A percentile compares a stretch with the other conserved stretches of the same genome.
phyloP scores from a whole-genome alignment of 129 eudicot species.

The Gnaphalium uliginosum region DNA sequence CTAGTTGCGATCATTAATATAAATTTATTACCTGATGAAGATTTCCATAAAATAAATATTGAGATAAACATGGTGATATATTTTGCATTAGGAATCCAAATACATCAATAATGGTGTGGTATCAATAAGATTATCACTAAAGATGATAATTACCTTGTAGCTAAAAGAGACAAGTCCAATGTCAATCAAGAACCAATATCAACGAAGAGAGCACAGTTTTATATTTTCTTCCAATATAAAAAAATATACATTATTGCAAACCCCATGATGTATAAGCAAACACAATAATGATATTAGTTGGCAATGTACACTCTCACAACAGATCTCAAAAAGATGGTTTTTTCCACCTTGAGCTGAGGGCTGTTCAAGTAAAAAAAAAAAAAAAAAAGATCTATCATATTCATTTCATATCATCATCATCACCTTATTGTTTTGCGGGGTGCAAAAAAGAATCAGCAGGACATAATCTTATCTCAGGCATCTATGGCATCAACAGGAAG shows the following conservation, averaged over 20 bases:
- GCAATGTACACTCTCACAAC: neutral
- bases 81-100: no score
- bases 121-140: no score
- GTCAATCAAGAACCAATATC: no score
- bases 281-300: neutral
- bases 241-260: neutral
- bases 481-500: slow-evolving; percentile 79
- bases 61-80: no score
- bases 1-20: no score
- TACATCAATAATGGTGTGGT: no score
- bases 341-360: neutral
- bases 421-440: neutral
- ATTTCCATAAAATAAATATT: no score
- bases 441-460: neutral
- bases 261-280: neutral
- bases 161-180: no score
- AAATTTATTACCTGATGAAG: no score
- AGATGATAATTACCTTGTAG: no score
- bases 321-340: neutral
- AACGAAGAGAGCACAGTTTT: neutral
- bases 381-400: no score
- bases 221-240: neutral
- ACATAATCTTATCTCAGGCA: slow-evolving; percentile 23
- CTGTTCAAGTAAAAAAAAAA: neutral
- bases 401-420: neutral